Evolutionary conservation across 805 yeast species (phyloP).

Genomic region (Vanderwaltozyma verrucispora): DNA sequence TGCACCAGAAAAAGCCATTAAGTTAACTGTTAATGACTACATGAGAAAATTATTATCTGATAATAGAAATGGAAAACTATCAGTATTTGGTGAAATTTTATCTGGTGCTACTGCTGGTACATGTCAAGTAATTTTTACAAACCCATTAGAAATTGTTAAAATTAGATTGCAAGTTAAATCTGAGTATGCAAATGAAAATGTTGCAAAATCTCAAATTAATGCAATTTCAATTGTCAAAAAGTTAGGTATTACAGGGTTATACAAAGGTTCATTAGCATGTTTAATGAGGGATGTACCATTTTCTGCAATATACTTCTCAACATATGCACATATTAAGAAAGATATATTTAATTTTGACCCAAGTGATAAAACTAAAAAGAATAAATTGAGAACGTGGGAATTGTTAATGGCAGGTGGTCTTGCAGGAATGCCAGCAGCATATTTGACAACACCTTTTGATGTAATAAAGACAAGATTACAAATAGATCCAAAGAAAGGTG

Average conservation of each 20-base stretch:
- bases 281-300: slow-evolving; percentile 91
- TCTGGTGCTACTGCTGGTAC: slow-evolving; percentile 96
- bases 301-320: slow-evolving; percentile 93
- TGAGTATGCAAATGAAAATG: slow-evolving; percentile 38
- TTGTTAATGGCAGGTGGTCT: slow-evolving; percentile 79
- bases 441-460: slow-evolving; percentile 92
- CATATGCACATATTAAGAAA: slow-evolving; percentile 87
- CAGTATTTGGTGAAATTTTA: slow-evolving; percentile 53
- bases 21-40: slow-evolving; percentile 85
- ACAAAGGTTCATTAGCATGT: slow-evolving; percentile 89
- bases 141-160: slow-evolving; percentile 92
- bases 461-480: slow-evolving; percentile 93
- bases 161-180: slow-evolving; percentile 94
- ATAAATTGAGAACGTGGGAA: slow-evolving; percentile 69
- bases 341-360: slow-evolving; percentile 79
- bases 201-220: slow-evolving; percentile 26
- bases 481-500: slow-evolving; percentile 69
- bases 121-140: slow-evolving; percentile 92
- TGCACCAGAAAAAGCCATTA: slow-evolving; percentile 97
- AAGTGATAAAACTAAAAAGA: slow-evolving; percentile 43
- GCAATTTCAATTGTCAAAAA: slow-evolving; percentile 60
- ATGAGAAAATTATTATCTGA: slow-evolving; percentile 66
- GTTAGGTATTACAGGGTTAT: slow-evolving; percentile 75
- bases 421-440: slow-evolving; percentile 98
- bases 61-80: slow-evolving; percentile 33